These are phyloP conservation scores for Hymenoscyphus fructigenus DNA, from an alignment of 2,329 filamentous ascomycete genomes.

Conservation along the genomic window DNA sequence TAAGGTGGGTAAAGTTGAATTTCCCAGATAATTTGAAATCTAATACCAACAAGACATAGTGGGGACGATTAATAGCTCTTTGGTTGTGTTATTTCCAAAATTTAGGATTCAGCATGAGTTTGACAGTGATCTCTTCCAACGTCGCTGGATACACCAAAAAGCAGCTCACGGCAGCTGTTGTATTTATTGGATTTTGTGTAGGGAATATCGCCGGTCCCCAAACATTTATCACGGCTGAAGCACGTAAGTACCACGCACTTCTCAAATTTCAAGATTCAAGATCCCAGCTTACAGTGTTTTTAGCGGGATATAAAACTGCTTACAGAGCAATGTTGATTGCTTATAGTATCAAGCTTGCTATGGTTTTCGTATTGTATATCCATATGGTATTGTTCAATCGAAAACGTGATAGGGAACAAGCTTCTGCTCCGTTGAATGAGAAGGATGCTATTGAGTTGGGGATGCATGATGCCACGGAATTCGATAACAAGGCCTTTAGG, in stretches of 20 bases:
- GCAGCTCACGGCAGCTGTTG: conserved; percentile 46
- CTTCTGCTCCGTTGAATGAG: conserved; percentile 35
- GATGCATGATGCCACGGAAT: conserved; percentile 53
- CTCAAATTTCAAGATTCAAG: neutral
- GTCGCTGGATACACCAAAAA: conserved; percentile 55
- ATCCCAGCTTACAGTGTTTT: conserved; percentile 13
- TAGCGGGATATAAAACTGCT: conserved; percentile 30
- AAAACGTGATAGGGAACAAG: conserved; percentile 49
- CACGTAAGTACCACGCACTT: conserved; percentile 10
- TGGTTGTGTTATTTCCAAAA: conserved; percentile 55
- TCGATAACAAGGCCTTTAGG: conserved; percentile 53
- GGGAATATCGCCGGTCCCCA: conserved; percentile 48
- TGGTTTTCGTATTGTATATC: conserved; percentile 43
- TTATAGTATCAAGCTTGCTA: conserved; percentile 50
- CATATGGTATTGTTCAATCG: conserved; percentile 56
- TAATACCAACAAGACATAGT: conserved; percentile 36
- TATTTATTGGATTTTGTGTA: conserved; percentile 52
- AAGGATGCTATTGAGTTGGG: conserved; percentile 50
- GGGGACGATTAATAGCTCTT: conserved; percentile 54
- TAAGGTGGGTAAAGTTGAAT: neutral
- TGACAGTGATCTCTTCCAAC: conserved; percentile 51
- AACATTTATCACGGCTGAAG: conserved; percentile 23
- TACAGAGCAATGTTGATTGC: conserved; percentile 19
- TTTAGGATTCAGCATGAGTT: conserved; percentile 49
- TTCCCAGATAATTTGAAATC: neutral